Evolutionary conservation across 2,329 filamentous ascomycete genomes (phyloP), one percentile per base, ranked within the genome.

Genomic region (Akanthomyces lecanii): DNA sequence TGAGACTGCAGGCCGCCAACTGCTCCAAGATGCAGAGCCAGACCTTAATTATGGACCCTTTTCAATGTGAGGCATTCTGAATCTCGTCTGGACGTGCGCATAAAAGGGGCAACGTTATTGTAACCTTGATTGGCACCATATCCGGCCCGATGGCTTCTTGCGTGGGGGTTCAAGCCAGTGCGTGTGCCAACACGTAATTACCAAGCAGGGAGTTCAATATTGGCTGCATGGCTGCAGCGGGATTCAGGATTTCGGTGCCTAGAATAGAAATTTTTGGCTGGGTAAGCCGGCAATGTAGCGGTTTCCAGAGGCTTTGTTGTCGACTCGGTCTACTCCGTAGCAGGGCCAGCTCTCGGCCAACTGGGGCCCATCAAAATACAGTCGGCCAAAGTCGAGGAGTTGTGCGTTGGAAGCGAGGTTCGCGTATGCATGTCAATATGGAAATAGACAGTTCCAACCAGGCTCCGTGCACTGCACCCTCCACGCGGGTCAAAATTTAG

Each of bases 401-500:
- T 16, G 50, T 36, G 28, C 12, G 30, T 6, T 36, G n/a, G 50
- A 36, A 52, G 18, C 21, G 18, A 23, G 45, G 45, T 23, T 47
- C 16, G 7, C 25, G 14, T 30, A 25, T n/a, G 14, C 38, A 44
- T 42, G 52, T 30, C 38, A n/a, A 10, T 42, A 28, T 55, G 33
- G 33, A 23, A 30, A 36, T 36, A n/a, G 42, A 10, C 25, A 7
- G 14, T 48, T 58, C 45, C n/a, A 25, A 12, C 38, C 12, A 38
- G 10, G 44, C 28, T 57, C 42, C 45, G 42, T 45, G 55, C 42
- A 56, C 54, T 45, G 40, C 28, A 42, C 5, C 23, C 48, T 48
- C 59, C 42, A 54, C 33, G 59, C 48, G 48, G 54, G 42, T 61
- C 21, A 48, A 50, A 55, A 55, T 36, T 47, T 61, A 61, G 51